Base-by-base conservation (phyloP, 106 monocot genomes). In the Ottelia alismoides region DNA sequence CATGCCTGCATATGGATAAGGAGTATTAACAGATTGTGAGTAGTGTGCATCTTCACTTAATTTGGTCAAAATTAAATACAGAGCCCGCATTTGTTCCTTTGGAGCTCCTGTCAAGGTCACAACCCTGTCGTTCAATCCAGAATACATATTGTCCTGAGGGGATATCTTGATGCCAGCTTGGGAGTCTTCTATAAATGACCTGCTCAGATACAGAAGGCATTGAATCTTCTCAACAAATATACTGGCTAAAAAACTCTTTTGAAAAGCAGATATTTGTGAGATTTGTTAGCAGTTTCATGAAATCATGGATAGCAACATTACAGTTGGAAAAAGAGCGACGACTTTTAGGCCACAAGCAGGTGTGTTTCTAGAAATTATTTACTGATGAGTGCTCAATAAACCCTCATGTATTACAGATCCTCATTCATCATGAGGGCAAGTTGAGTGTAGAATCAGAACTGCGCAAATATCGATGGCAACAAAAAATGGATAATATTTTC, bases 161-260 rank as follows among this genome's bases (percentile, higher is more conserved):
- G 98, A 99, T 65, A 99, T 99, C 77, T 99, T 99, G 49, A 99
- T 99, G 50, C 79, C 79, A 75, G 98, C 98, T 30, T 76, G 76
- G 6, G 98, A 99, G 0, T 99, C 90, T 63, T 99, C 98, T 65
- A 90, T 86, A 53, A 99, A 83, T 46, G 85, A 74, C 68, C 96
- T 98, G 82, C 40, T n/a, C n/a, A n/a, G n/a, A n/a, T n/a, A n/a
- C n/a, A n/a, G n/a, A n/a, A n/a, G n/a, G n/a, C n/a, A n/a, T n/a
- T n/a, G n/a, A n/a, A n/a, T n/a, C n/a, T n/a, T n/a, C n/a, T n/a
- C n/a, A n/a, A n/a, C n/a, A n/a, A n/a, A n/a, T n/a, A n/a, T n/a
- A n/a, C n/a, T n/a, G n/a, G n/a, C n/a, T n/a, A n/a, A n/a, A n/a
- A n/a, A n/a, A n/a, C n/a, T n/a, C n/a, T n/a, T n/a, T n/a, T n/a